phyloP scores from a whole-genome alignment of 129 eudicot genomes.

The Pulicaria dysenterica region DNA sequence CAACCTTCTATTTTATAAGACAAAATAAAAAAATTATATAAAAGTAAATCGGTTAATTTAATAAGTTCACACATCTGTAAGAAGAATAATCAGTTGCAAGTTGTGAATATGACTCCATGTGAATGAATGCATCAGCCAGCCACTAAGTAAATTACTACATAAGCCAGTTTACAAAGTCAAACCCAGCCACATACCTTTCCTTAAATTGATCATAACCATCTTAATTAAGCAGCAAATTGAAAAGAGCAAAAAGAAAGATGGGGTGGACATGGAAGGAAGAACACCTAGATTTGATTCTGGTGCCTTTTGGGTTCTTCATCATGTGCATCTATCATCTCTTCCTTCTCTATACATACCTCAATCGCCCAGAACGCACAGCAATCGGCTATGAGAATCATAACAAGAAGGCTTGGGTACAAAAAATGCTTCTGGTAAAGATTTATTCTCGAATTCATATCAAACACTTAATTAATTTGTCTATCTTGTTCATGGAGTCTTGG shows the following conservation, averaged over 20 bases:
- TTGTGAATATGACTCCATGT: conserved; percentile 25
- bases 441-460: background rate
- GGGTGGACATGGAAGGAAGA: conserved; percentile 59
- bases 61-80: background rate
- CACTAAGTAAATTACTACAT: background rate
- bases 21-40: background rate
- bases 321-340: conserved; percentile 71
- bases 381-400: conserved; percentile 67
- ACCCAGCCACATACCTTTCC: background rate
- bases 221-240: background rate
- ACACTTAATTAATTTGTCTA: background rate
- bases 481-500: background rate
- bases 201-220: conserved; percentile 1
- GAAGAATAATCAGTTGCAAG: conserved; percentile 29
- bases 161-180: conserved; percentile 25
- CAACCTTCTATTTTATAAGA: background rate
- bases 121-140: conserved; percentile 22
- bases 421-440: conserved; percentile 51
- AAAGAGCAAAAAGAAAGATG: conserved; percentile 31
- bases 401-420: conserved; percentile 69
- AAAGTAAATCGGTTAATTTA: background rate
- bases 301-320: conserved; percentile 62
- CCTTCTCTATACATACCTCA: conserved; percentile 62
- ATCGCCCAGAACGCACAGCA: conserved; percentile 44
- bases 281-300: conserved; percentile 61